phyloP scores from a whole-genome alignment of 1,139 yeast species.

The Suhomyces panamericanus region DNA sequence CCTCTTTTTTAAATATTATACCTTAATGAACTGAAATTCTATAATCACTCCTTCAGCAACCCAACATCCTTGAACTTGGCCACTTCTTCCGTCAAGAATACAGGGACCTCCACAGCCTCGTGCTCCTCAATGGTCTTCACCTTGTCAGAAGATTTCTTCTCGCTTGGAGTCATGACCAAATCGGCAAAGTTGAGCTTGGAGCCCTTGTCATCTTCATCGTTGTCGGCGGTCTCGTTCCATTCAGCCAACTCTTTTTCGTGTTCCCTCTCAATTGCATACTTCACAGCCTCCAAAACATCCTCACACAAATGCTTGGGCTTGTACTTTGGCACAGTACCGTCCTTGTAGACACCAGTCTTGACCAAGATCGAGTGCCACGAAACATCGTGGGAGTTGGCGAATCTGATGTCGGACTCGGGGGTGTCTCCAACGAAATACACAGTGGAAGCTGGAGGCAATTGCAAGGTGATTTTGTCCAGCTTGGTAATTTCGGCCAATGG shows the following conservation, averaged over 20 bases:
- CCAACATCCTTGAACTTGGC: conserved; percentile 40
- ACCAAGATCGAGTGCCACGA: conserved; percentile 85
- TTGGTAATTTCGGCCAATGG: conserved; percentile 32
- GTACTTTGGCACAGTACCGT: conserved; percentile 74
- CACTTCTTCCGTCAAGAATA: conserved; percentile 39
- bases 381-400: conserved; percentile 81
- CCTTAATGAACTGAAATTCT: conserved; percentile 6
- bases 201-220: conserved; percentile 30
- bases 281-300: conserved; percentile 77
- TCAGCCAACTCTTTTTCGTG: conserved; percentile 68
- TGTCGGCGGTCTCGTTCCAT: conserved; percentile 60
- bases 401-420: conserved; percentile 87
- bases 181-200: conserved; percentile 48
- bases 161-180: conserved; percentile 50
- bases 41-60: conserved; percentile 16
- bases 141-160: conserved; percentile 23
- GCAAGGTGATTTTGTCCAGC: conserved; percentile 46
- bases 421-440: conserved; percentile 91
- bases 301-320: conserved; percentile 72
- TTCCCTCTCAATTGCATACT: conserved; percentile 80
- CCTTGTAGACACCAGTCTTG: conserved; percentile 84
- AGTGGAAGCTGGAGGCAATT: conserved; percentile 79
- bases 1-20: neutral
- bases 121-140: conserved; percentile 26
- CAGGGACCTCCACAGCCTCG: conserved; percentile 47